A percentile compares a stretch with the other conserved stretches of the same genome.
Evolutionary conservation across 768 basidiomycete genomes (phyloP).

Genomic region (Termitomyces sp.): DNA sequence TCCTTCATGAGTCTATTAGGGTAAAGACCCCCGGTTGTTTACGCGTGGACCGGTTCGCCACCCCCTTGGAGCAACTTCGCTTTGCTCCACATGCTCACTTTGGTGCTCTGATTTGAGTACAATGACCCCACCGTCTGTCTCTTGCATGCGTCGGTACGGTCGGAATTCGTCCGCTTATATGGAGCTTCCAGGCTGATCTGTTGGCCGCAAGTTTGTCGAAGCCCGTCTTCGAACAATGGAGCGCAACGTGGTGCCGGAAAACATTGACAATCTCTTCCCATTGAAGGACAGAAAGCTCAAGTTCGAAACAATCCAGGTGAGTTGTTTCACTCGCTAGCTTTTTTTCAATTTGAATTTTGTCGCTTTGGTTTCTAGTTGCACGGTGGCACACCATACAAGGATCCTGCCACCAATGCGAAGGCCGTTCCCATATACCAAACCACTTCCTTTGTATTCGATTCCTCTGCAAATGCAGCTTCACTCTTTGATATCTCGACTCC

Average conservation of each 20-base stretch:
- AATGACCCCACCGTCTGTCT: not conserved
- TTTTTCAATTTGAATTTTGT: not conserved
- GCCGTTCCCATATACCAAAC: slow-evolving; percentile 61
- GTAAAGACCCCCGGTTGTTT: too few species aligned
- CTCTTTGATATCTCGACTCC: slow-evolving; percentile 6
- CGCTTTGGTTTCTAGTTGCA: slow-evolving; percentile 45
- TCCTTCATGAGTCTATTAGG: too few species aligned
- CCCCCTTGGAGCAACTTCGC: too few species aligned
- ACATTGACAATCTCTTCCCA: slow-evolving; percentile 21
- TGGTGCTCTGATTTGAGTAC: not conserved
- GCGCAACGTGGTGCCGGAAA: slow-evolving; percentile 7
- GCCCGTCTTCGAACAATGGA: slow-evolving; percentile 2
- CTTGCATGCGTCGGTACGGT: not conserved
- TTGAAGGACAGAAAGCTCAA: slow-evolving; percentile 30
- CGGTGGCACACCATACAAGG: slow-evolving; percentile 46
- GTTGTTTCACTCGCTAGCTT: not conserved
- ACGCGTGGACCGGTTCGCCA: too few species aligned
- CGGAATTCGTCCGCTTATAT: not conserved
- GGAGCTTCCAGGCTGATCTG: not conserved
- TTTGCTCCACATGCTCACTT: slow-evolving; percentile 4
- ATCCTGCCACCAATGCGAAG: slow-evolving; percentile 50
- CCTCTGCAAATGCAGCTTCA: slow-evolving; percentile 35
- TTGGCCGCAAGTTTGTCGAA: not conserved
- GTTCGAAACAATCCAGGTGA: slow-evolving; percentile 42
- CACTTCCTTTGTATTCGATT: slow-evolving; percentile 52